Percentiles rank a stretch among this genome's conserved stretches.
Evolutionary conservation across 1,284 basidiomycete species (phyloP).

Genomic region (Thecaphora thlaspeos): DNA sequence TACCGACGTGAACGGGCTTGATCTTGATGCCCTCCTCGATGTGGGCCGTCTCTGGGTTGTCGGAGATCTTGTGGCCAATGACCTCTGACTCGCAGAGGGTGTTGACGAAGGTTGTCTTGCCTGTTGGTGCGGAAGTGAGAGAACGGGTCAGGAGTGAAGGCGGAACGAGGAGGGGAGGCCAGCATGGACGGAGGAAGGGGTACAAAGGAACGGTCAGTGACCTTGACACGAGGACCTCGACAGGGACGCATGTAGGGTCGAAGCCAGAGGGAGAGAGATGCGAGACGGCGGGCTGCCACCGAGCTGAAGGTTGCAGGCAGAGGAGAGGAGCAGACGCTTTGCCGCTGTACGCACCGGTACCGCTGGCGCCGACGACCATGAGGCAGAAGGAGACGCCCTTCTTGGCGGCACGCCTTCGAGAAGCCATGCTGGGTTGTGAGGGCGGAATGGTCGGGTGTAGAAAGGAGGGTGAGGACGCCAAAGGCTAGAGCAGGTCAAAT

Average conservation of each 20-base stretch:
- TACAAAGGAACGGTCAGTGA: too few relatives aligned
- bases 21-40: conserved; percentile 92
- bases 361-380: conserved; percentile 57
- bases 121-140: conserved; percentile 2
- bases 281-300: too few relatives aligned
- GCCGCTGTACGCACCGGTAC: conserved; percentile 35
- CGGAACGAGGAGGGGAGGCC: background rate
- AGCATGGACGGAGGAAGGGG: too few relatives aligned
- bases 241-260: too few relatives aligned
- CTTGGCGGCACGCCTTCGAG: conserved; percentile 54
- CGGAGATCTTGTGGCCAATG: conserved; percentile 72
- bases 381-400: conserved; percentile 58
- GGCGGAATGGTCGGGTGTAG: background rate
- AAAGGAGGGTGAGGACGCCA: background rate
- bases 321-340: background rate
- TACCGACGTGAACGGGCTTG: conserved; percentile 90
- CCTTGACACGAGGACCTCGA: too few relatives aligned
- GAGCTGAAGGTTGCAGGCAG: too few relatives aligned
- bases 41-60: conserved; percentile 85
- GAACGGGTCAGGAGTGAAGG: background rate
- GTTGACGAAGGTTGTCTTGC: conserved; percentile 57
- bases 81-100: conserved; percentile 60
- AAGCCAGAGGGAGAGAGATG: too few relatives aligned
- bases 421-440: conserved; percentile 31
- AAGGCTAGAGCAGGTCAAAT: too few relatives aligned